A percentile compares a stretch with the other conserved stretches of the same genome.
Conservation (phyloP, 768 basidiomycete genomes). For the Leccinum rimulosum region DNA sequence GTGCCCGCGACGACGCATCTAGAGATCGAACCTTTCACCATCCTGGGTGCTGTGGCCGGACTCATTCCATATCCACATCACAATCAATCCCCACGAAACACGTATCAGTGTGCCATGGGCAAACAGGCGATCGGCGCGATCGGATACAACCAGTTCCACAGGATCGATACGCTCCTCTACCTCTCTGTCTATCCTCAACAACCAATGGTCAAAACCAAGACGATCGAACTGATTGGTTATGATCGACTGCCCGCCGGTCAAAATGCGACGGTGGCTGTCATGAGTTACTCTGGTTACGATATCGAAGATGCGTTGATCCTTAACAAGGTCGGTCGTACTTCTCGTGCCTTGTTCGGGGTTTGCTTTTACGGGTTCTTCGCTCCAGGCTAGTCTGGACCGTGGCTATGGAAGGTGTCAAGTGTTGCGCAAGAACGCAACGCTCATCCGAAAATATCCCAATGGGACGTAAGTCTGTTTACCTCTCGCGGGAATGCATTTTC, state of each 20-base stretch:
- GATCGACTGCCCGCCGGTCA: conserved; percentile 97
- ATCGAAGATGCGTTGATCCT: conserved; percentile 98
- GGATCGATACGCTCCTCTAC: conserved; percentile 98
- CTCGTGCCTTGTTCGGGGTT: conserved; percentile 3
- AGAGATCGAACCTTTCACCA: conserved; percentile 97
- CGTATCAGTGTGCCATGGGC: conserved; percentile 99
- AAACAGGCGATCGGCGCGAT: conserved; percentile 99
- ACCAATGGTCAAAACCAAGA: conserved; percentile 99
- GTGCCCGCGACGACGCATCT: conserved; percentile 84
- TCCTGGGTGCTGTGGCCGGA: conserved; percentile 96
- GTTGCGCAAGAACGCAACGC: conserved; percentile 89
- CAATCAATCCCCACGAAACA: conserved; percentile 98
- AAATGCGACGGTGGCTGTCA: conserved; percentile 97
- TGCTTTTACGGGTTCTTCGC: conserved; percentile 3
- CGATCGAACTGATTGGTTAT: conserved; percentile 95
- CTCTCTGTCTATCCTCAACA: conserved; percentile 97
- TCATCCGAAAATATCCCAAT: conserved; percentile 95
- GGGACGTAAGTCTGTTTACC: conserved; percentile 73
- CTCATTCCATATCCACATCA: conserved; percentile 99
- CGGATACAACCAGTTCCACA: conserved; percentile 94
- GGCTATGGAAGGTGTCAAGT: conserved; percentile 99
- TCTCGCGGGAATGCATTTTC: conserved; percentile 5
- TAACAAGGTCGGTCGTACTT: conserved; percentile 62
- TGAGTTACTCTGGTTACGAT: conserved; percentile 99
- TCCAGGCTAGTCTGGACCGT: conserved; percentile 89